These are phyloP conservation scores for Pochonia chlamydosporia DNA, from an alignment of 2,329 filamentous ascomycete species.

Conservation along the genomic window DNA sequence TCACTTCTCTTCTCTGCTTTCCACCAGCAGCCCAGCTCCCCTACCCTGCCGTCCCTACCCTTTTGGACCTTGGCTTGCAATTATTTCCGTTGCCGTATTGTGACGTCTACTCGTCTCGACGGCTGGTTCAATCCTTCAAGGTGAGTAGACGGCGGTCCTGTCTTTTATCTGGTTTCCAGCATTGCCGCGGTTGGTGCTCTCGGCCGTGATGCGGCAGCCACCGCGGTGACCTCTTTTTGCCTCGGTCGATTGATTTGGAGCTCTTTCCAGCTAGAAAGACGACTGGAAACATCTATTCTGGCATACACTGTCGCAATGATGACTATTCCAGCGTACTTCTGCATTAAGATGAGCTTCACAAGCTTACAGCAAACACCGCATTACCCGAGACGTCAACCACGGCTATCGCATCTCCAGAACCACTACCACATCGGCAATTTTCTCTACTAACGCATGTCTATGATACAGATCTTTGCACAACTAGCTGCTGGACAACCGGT, in stretches of 20 bases:
- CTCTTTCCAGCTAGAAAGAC: not conserved
- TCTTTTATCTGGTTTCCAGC: not conserved
- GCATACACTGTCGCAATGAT: not conserved
- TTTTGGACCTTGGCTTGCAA: too few species aligned
- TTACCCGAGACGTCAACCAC: too few species aligned
- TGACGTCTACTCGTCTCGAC: not conserved
- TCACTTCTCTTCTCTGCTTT: not conserved
- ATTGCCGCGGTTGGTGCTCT: not conserved
- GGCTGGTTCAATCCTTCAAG: not conserved
- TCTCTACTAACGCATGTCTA: not conserved
- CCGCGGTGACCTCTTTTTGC: not conserved
- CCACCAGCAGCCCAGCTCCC: not conserved
- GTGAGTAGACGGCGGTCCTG: not conserved
- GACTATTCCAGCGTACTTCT: not conserved
- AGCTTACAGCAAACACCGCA: too few species aligned
- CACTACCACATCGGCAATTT: too few species aligned
- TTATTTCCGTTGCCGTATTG: too few species aligned
- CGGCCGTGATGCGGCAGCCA: not conserved
- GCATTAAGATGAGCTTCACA: not conserved
- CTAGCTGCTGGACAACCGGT: too few species aligned
- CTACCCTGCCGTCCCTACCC: not conserved
- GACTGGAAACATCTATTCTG: not conserved
- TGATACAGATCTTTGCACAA: not conserved
- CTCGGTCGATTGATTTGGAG: not conserved
- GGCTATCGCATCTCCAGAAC: too few species aligned